Conservation (phyloP, 2,329 filamentous ascomycete species). For the Uncinocarpus reesii region DNA sequence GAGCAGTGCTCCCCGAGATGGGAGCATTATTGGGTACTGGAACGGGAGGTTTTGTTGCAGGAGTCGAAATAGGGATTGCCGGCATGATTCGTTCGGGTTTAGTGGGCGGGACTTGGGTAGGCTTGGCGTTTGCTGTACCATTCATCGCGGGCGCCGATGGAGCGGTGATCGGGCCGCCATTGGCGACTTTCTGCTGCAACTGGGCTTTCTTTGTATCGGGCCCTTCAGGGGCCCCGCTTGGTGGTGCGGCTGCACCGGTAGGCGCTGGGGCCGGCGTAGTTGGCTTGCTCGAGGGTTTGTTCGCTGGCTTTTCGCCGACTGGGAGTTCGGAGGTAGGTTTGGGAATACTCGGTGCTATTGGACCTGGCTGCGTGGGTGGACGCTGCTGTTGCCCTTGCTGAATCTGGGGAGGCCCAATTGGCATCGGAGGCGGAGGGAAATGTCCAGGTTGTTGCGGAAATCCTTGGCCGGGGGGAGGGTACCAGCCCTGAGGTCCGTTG, state of each 20-base stretch:
- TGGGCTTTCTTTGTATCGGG: conserved; percentile 25
- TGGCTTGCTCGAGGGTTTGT: conserved; percentile 29
- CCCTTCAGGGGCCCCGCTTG: conserved; percentile 19
- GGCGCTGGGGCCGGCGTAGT: conserved; percentile 26
- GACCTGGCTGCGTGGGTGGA: conserved; percentile 22
- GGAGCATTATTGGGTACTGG: conserved; percentile 25
- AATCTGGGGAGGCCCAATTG: conserved; percentile 47
- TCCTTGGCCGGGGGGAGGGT: conserved; percentile 61
- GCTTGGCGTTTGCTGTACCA: neutral
- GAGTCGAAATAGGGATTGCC: conserved; percentile 37
- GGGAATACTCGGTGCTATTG: conserved; percentile 20
- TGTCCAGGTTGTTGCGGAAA: conserved; percentile 58
- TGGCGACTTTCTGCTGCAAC: conserved; percentile 16
- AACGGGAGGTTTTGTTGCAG: conserved; percentile 26
- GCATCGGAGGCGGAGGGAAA: conserved; percentile 53
- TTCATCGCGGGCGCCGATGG: conserved; percentile 17
- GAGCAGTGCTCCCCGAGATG: conserved; percentile 21
- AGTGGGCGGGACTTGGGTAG: conserved; percentile 19
- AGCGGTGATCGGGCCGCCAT: conserved; percentile 15
- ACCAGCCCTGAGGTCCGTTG: conserved; percentile 66
- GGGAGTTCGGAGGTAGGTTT: conserved; percentile 37
- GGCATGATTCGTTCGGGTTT: conserved; percentile 36
- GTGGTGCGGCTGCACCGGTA: conserved; percentile 21
- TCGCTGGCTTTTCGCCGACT: conserved; percentile 29
- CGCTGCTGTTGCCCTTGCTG: conserved; percentile 25